Evolutionary conservation across 164 flowering plant genomes (phyloP).

Genomic region (Warburgia ugandensis): DNA sequence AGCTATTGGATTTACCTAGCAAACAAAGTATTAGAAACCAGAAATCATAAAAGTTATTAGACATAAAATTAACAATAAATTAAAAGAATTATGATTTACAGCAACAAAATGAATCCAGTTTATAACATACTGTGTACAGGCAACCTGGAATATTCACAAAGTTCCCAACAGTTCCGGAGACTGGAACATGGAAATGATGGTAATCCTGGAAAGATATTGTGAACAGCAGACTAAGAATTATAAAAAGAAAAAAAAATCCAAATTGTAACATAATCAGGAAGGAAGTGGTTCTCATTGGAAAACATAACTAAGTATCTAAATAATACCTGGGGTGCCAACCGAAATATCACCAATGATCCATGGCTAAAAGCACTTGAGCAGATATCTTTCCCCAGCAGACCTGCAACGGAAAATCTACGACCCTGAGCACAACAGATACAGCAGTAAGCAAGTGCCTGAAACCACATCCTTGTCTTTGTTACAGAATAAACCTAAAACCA

Average conservation of each 20-base stretch:
- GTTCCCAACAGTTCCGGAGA: slow-evolving; percentile 67
- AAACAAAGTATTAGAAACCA: slow-evolving; percentile 4
- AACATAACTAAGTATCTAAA: background rate
- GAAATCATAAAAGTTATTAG: slow-evolving; percentile 8
- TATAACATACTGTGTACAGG: slow-evolving; percentile 65
- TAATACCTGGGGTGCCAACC: slow-evolving; percentile 98
- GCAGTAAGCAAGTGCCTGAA: background rate
- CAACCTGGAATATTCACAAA: slow-evolving; percentile 70
- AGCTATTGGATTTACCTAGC: slow-evolving; percentile 92
- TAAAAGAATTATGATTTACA: no score
- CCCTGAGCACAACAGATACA: slow-evolving; percentile 37
- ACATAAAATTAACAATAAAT: background rate
- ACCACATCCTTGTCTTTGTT: no score
- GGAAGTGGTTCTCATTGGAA: no score
- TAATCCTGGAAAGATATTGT: slow-evolving; percentile 61
- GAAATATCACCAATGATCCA: slow-evolving; percentile 85
- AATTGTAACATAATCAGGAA: background rate
- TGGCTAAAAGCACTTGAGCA: slow-evolving; percentile 39
- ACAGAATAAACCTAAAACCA: no score
- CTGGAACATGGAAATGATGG: slow-evolving; percentile 90
- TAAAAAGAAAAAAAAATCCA: background rate
- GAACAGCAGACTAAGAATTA: background rate
- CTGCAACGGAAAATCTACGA: slow-evolving; percentile 82
- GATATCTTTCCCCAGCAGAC: slow-evolving; percentile 66
- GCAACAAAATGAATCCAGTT: background rate